Conservation (phyloP, 2,329 filamentous ascomycete genomes). For the Exutisphaerella laricina region DNA sequence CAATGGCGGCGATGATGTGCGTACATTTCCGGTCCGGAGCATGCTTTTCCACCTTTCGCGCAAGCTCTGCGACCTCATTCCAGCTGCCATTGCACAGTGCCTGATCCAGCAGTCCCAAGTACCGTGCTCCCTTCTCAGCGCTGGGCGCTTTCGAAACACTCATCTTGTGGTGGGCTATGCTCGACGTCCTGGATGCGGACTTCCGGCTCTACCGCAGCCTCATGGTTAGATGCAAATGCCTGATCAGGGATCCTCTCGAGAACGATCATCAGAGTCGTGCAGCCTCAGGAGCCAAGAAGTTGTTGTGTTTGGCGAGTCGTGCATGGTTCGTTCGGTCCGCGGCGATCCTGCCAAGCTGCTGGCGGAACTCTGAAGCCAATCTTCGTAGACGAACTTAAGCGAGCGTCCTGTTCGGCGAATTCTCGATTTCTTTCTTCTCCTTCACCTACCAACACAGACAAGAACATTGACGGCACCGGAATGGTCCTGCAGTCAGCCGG, state of each 20-base stretch:
- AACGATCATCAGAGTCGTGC: too few species aligned
- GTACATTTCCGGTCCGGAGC: slow-evolving; percentile 78
- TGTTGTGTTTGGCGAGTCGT: too few species aligned
- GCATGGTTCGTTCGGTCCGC: too few species aligned
- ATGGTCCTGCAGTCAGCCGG: slow-evolving; percentile 18
- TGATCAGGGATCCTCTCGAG: too few species aligned
- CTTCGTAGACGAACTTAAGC: too few species aligned
- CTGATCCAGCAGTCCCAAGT: slow-evolving; percentile 75
- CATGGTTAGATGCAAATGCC: slow-evolving; percentile 13
- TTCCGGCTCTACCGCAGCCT: slow-evolving; percentile 16
- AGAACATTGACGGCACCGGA: too few species aligned
- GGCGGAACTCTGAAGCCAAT: too few species aligned
- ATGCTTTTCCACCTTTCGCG: slow-evolving; percentile 92
- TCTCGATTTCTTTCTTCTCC: too few species aligned
- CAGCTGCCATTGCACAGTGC: slow-evolving; percentile 85
- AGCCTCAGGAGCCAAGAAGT: not conserved
- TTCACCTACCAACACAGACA: not conserved
- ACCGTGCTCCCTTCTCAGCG: slow-evolving; percentile 66
- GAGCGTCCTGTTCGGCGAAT: too few species aligned
- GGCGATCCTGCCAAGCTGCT: too few species aligned
- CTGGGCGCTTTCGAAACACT: slow-evolving; percentile 24
- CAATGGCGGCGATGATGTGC: slow-evolving; percentile 21
- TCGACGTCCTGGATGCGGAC: slow-evolving; percentile 6
- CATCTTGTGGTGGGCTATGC: slow-evolving; percentile 18
- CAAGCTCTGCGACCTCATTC: slow-evolving; percentile 78